Evolutionary conservation across 2,329 filamentous ascomycete genomes (phyloP).

Genomic region (Epichloe baconii): DNA sequence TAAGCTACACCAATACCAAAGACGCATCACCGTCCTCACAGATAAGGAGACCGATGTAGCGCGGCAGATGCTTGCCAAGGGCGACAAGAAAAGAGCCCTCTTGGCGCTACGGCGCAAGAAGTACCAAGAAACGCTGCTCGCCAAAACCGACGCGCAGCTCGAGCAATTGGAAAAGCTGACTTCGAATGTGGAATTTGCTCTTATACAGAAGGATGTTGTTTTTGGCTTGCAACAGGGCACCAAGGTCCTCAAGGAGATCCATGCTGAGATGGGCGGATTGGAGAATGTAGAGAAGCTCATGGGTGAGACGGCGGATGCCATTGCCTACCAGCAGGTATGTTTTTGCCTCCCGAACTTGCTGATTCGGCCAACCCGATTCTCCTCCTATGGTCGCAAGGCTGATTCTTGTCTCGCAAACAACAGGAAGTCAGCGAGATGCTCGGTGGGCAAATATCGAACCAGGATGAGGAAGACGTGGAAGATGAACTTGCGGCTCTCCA

Average conservation of each 20-base stretch:
- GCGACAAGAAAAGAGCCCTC: slow-evolving; percentile 70
- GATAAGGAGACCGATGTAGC: slow-evolving; percentile 80
- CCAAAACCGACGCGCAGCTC: slow-evolving; percentile 87
- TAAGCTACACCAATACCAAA: slow-evolving; percentile 92
- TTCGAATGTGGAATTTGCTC: slow-evolving; percentile 82
- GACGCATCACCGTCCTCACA: slow-evolving; percentile 75
- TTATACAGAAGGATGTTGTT: slow-evolving; percentile 92
- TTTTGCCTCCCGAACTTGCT: neutral
- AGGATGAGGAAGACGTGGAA: slow-evolving; percentile 96
- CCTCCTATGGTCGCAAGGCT: neutral
- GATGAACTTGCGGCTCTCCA: slow-evolving; percentile 82
- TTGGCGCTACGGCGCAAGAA: slow-evolving; percentile 89
- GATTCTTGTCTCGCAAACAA: slow-evolving; percentile 3
- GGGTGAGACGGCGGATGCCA: slow-evolving; percentile 80
- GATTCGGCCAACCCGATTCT: neutral
- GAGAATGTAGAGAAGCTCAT: slow-evolving; percentile 91
- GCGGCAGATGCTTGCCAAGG: slow-evolving; percentile 63
- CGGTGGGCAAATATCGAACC: slow-evolving; percentile 74
- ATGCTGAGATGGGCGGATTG: slow-evolving; percentile 89
- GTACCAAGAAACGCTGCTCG: slow-evolving; percentile 82
- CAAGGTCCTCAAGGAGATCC: slow-evolving; percentile 76
- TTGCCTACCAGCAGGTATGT: slow-evolving; percentile 75
- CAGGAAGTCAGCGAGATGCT: slow-evolving; percentile 91
- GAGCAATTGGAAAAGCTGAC: slow-evolving; percentile 84
- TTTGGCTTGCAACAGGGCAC: slow-evolving; percentile 90